A percentile compares a stretch with the other conserved stretches of the same genome.
phyloP scores from a whole-genome alignment of 2,329 filamentous ascomycete species.

The Talaromyces funiculosus region DNA sequence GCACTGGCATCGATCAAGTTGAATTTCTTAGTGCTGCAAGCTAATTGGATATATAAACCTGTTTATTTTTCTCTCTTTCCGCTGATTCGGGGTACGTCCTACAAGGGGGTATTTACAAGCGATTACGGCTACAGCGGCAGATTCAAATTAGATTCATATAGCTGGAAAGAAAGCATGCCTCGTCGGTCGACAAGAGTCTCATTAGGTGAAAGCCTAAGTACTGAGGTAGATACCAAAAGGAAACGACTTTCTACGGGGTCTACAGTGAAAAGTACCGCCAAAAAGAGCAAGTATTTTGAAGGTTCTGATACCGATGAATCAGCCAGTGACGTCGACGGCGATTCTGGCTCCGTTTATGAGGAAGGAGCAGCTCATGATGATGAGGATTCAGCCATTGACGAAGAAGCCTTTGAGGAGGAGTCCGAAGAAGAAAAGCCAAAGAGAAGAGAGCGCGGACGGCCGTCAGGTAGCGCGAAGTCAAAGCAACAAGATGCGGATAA shows the following conservation, averaged over 20 bases:
- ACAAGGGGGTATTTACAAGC: not conserved
- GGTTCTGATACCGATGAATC: conserved; percentile 25
- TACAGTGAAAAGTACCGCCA: conserved; percentile 35
- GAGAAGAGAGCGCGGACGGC: conserved; percentile 20
- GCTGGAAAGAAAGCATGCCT: conserved; percentile 8
- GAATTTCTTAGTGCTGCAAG: not conserved
- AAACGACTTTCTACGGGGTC: conserved; percentile 22
- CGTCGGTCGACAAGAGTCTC: conserved; percentile 21
- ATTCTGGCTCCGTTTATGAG: conserved; percentile 27
- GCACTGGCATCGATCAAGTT: not conserved
- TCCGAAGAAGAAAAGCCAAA: conserved; percentile 27
- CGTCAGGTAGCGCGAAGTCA: conserved; percentile 11
- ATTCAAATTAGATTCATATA: not conserved
- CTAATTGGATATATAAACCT: not conserved
- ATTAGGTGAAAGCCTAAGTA: conserved; percentile 23
- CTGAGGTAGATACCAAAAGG: conserved; percentile 26
- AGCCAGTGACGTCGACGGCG: conserved; percentile 12
- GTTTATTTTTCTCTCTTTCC: not conserved
- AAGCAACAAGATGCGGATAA: conserved; percentile 8
- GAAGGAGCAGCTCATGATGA: conserved; percentile 51
- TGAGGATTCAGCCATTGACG: conserved; percentile 48
- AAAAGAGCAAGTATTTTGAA: conserved; percentile 49
- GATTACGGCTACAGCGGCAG: not conserved
- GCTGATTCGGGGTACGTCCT: not conserved
- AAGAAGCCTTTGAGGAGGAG: conserved; percentile 44